Base-by-base conservation (phyloP, 1,284 basidiomycete genomes). In the Sanghuangporus baumii region DNA sequence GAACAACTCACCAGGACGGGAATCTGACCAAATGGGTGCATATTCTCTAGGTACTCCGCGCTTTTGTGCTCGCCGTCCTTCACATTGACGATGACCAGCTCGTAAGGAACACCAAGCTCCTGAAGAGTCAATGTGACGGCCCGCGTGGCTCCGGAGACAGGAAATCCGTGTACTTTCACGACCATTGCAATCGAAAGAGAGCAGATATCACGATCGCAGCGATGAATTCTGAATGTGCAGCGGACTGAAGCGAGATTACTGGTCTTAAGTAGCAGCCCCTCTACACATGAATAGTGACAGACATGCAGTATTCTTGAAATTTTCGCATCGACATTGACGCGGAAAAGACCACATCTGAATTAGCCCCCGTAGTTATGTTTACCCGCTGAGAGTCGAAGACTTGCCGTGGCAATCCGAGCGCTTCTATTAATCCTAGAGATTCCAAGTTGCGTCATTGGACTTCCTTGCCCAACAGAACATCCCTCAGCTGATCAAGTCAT, bases 11-110 rank as follows among this genome's bases (percentile, higher is more conserved):
- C 59, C 9, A n/a, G 18, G 23, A 55, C 86, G 1, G 87, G 87
- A 66, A 89, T 72, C 70, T 86, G 83, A 20, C 85, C 86, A 66
- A 89, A 89, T 0, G 88, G 87, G 65, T 89, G 86, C 57, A 18
- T 36, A 2, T 76, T 70, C 37, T 70, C 70, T 20, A 78, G 18
- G 74, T 72, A 81, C 20, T 70, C 76, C 0, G 78, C 67, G 0
- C 69, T 16, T 70, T 85, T 86, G 60, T 87, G 81, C 66, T 80
- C 79, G 54, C 36, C 43, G 6, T 46, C 43, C 1, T n/a, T n/a
- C 56, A 61, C 46, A 63, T 67, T 11, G 65, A 67, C 61, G 8
- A 55, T 20, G 31, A 68, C 43, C 36, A 68, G n/a, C 47, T 68
- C 67, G 55, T 65, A 67, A 12, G 65, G 62, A 26, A 68, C 47